A percentile compares a stretch with the other conserved stretches of the same genome.
phyloP scores from a whole-genome alignment of 805 yeast species.

The Schizosaccharomyces pombe region DNA sequence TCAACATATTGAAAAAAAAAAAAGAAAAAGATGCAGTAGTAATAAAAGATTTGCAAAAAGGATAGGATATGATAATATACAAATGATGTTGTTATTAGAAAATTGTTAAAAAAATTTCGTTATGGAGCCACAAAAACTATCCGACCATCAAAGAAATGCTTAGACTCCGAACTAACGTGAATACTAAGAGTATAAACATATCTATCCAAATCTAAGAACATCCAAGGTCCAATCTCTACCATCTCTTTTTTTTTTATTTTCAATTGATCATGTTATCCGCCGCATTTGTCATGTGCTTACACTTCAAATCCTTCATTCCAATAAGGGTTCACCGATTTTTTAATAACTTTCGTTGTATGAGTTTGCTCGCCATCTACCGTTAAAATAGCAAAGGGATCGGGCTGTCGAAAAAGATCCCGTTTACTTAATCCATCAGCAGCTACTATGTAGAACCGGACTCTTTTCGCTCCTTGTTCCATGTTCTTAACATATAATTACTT shows the following conservation, averaged over 20 bases:
- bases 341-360: conserved; percentile 78
- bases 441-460: background rate
- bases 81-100: too few species aligned
- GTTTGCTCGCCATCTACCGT: conserved; percentile 97
- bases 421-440: conserved; percentile 95
- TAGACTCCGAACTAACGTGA: too few species aligned
- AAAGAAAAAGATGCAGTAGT: background rate
- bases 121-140: too few species aligned
- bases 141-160: too few species aligned
- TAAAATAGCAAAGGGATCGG: conserved; percentile 93
- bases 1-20: background rate
- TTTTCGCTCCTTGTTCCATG: conserved; percentile 4
- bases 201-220: background rate
- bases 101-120: too few species aligned
- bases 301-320: conserved; percentile 88
- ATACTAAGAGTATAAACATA: too few species aligned
- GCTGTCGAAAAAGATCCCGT: conserved; percentile 62
- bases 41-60: background rate
- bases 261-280: background rate
- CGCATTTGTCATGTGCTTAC: conserved; percentile 14
- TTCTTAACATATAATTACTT: conserved; percentile 2
- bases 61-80: too few species aligned
- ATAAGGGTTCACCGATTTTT: conserved; percentile 83
- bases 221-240: background rate
- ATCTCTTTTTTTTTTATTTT: background rate